Percentiles rank a stretch among this genome's conserved stretches.
Evolutionary conservation across 257 asterid genomes (phyloP).

Genomic region (Thymus quinquecostatus): DNA sequence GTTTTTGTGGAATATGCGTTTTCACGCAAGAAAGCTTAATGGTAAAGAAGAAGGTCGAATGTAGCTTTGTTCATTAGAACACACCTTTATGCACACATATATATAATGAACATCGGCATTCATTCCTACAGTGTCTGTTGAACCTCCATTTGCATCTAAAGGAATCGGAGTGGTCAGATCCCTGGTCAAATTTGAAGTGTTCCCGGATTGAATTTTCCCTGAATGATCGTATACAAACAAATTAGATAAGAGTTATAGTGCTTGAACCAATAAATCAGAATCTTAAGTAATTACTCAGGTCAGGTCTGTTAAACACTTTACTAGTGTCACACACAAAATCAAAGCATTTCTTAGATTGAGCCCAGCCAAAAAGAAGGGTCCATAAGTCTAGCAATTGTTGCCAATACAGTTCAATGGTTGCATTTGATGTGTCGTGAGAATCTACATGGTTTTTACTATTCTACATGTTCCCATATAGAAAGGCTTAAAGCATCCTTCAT

Average conservation of each 20-base stretch:
- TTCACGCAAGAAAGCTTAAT: background rate
- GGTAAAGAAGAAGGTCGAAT: constrained; percentile 6
- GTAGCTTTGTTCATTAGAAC: constrained; percentile 8
- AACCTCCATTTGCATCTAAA: constrained; percentile 46
- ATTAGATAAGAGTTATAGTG: background rate
- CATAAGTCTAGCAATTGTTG: background rate
- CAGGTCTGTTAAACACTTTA: background rate
- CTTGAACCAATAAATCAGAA: background rate
- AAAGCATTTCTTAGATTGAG: background rate
- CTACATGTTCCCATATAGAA: background rate
- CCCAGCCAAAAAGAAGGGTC: background rate
- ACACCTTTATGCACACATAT: constrained; percentile 71
- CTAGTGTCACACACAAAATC: background rate
- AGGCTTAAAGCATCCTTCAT: background rate
- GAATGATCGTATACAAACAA: constrained; percentile 19
- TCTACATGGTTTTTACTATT: background rate
- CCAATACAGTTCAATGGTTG: background rate
- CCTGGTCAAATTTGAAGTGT: constrained; percentile 40
- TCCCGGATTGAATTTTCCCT: constrained; percentile 56
- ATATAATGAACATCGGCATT: constrained; percentile 65
- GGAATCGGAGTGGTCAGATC: constrained; percentile 61
- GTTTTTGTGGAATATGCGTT: constrained; percentile 1
- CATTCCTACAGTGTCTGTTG: constrained; percentile 46
- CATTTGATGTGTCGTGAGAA: too few species aligned
- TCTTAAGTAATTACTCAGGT: background rate